Evolutionary conservation across 441 rosid genomes (phyloP).

Genomic region (Syzygium syzygioides): DNA sequence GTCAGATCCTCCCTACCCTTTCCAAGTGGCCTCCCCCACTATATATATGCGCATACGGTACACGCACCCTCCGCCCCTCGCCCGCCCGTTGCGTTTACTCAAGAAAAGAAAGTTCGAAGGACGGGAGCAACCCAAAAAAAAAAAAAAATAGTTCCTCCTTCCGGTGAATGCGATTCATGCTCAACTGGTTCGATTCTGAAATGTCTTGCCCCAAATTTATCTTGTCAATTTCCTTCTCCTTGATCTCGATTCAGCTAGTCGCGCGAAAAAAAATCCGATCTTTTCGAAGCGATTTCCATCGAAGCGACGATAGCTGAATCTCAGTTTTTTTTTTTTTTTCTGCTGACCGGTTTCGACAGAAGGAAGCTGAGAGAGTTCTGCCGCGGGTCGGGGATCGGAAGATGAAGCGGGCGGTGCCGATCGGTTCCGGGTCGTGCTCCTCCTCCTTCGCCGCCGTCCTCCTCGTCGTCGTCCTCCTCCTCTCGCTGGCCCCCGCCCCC

Average conservation of each 20-base stretch:
- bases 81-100: background rate
- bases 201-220: background rate
- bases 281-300: too few species aligned
- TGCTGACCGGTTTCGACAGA: background rate
- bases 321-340: background rate
- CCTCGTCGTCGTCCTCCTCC: constrained; percentile 24
- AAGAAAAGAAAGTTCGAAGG: constrained; percentile 1
- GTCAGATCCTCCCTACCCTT: background rate
- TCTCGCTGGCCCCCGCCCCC: constrained; percentile 24
- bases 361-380: background rate
- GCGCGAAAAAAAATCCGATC: background rate
- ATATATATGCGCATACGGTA: background rate
- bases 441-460: background rate
- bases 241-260: background rate
- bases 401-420: constrained; percentile 28
- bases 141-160: background rate
- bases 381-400: constrained; percentile 8
- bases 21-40: constrained; percentile 5
- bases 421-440: constrained; percentile 28
- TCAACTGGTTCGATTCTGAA: constrained; percentile 17
- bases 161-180: constrained; percentile 34
- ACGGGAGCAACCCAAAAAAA: background rate
- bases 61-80: background rate
- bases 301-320: too few species aligned
- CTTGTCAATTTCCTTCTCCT: background rate